Percentiles rank a stretch among this genome's conserved stretches.
These are phyloP conservation scores for Trichoderma brevicompactum DNA, from an alignment of 2,329 filamentous ascomycete genomes.

Conservation along the genomic window DNA sequence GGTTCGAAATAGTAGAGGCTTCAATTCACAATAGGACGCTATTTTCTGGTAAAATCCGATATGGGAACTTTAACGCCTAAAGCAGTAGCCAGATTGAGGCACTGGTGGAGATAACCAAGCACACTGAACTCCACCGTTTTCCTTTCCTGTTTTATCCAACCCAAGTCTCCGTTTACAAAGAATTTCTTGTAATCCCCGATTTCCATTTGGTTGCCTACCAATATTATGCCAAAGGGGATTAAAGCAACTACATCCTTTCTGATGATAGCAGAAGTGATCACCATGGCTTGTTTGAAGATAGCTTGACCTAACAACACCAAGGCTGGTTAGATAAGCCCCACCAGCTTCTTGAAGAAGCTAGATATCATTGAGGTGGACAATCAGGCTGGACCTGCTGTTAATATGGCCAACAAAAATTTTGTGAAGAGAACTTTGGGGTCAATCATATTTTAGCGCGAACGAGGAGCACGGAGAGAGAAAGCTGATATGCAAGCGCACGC, in stretches of 20 bases:
- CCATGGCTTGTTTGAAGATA: no score
- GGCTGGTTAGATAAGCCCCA: not conserved
- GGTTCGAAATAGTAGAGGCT: not conserved
- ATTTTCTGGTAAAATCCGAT: not conserved
- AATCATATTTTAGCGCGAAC: no score
- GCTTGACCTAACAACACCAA: no score
- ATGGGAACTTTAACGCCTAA: not conserved
- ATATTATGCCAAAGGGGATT: not conserved
- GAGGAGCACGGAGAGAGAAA: no score
- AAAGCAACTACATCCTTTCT: no score
- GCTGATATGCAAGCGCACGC: no score
- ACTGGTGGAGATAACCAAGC: not conserved
- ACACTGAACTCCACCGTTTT: not conserved
- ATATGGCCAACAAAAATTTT: no score
- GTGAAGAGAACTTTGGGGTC: no score
- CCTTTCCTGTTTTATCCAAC: not conserved
- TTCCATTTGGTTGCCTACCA: not conserved
- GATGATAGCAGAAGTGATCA: no score
- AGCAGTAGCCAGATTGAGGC: not conserved
- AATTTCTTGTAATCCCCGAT: not conserved
- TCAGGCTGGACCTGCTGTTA: no score
- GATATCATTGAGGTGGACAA: not conserved
- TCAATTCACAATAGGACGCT: not conserved
- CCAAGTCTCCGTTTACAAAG: not conserved
- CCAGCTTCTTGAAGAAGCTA: conserved; percentile 10